Conservation (phyloP, 768 basidiomycete genomes). For the Naganishia antarctica region DNA sequence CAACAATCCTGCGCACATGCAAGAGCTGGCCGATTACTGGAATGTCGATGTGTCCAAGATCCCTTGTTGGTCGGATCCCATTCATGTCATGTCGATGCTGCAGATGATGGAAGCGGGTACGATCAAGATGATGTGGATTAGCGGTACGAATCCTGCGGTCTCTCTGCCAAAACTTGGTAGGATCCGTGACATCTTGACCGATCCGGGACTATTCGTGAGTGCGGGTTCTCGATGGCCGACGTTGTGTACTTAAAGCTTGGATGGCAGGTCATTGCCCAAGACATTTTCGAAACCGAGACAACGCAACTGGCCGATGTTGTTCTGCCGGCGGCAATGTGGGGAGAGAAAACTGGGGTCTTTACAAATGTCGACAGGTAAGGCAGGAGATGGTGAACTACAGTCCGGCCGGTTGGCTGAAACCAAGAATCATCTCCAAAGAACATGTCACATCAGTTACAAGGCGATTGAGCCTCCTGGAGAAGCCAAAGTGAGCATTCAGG, state of each 20-base stretch:
- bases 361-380: slow-evolving; percentile 34
- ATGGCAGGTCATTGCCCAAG: slow-evolving; percentile 28
- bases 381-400: not conserved
- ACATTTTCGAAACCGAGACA: slow-evolving; percentile 37
- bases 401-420: not conserved
- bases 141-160: slow-evolving; percentile 34
- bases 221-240: not conserved
- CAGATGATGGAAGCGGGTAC: slow-evolving; percentile 32
- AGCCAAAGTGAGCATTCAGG: slow-evolving; percentile 17
- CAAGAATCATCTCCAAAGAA: slow-evolving; percentile 4
- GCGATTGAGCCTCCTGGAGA: slow-evolving; percentile 35
- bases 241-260: not conserved
- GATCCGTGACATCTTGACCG: slow-evolving; percentile 27
- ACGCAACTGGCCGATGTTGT: slow-evolving; percentile 36
- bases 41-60: slow-evolving; percentile 31
- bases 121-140: slow-evolving; percentile 37
- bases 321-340: slow-evolving; percentile 33
- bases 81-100: slow-evolving; percentile 32
- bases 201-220: slow-evolving; percentile 31
- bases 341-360: slow-evolving; percentile 29
- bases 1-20: slow-evolving; percentile 29
- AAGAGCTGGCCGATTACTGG: slow-evolving; percentile 34
- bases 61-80: slow-evolving; percentile 31
- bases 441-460: slow-evolving; percentile 33
- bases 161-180: slow-evolving; percentile 32